phyloP scores from a whole-genome alignment of 2,329 filamentous ascomycete species.

The Diaporthe sp. region DNA sequence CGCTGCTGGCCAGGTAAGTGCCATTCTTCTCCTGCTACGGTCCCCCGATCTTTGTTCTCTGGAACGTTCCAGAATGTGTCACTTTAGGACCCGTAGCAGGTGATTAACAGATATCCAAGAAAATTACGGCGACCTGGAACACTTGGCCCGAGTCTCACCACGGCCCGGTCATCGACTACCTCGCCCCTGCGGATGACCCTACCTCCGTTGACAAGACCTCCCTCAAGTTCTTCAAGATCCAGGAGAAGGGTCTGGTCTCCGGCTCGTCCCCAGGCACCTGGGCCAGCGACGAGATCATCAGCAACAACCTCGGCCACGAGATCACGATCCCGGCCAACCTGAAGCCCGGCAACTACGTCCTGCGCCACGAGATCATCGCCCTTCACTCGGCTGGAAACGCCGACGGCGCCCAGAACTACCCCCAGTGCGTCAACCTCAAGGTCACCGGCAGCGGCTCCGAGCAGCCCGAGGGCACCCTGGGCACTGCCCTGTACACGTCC shows the following conservation, averaged over 20 bases:
- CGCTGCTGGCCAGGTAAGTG: too few species aligned
- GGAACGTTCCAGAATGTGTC: too few species aligned
- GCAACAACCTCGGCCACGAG: conserved; percentile 57
- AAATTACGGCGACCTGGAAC: conserved; percentile 54
- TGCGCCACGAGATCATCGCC: conserved; percentile 63
- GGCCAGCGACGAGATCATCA: conserved; percentile 63
- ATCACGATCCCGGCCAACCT: conserved; percentile 57
- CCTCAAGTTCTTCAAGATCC: conserved; percentile 75
- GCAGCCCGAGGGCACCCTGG: conserved; percentile 45
- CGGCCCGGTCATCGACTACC: conserved; percentile 72
- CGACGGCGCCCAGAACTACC: conserved; percentile 61
- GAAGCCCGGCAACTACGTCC: conserved; percentile 55
- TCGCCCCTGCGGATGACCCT: conserved; percentile 70
- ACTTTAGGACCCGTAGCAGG: too few species aligned
- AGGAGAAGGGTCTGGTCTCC: conserved; percentile 64
- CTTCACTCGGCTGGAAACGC: conserved; percentile 54
- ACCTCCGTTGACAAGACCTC: conserved; percentile 63
- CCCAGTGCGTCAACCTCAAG: conserved; percentile 60
- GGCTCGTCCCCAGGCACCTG: conserved; percentile 59
- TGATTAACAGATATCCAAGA: too few species aligned
- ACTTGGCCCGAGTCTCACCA: conserved; percentile 55
- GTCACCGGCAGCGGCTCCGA: conserved; percentile 53
- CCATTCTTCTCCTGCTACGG: too few species aligned
- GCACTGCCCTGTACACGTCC: conserved; percentile 43
- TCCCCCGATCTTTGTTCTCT: too few species aligned